These are phyloP conservation scores for Trichosporon sp. DNA, from an alignment of 1,284 basidiomycete species.

Conservation along the genomic window DNA sequence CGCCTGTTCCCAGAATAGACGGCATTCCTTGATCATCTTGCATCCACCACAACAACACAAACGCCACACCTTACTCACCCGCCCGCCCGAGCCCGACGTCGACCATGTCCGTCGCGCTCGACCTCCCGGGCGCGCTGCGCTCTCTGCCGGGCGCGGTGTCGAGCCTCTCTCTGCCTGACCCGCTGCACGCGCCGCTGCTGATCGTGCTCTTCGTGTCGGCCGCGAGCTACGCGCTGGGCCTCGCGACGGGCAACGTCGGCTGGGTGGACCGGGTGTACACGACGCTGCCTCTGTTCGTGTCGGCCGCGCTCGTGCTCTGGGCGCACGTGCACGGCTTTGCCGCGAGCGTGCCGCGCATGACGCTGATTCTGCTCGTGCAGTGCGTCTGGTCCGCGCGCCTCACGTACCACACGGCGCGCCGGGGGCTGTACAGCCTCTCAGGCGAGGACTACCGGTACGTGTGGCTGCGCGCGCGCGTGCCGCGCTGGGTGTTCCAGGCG, in stretches of 20 bases:
- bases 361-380: conserved; percentile 65
- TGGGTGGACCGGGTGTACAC: conserved; percentile 68
- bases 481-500: conserved; percentile 65
- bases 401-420: conserved; percentile 74
- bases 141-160: background rate
- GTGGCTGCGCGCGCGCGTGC: conserved; percentile 64
- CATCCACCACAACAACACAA: background rate
- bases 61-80: background rate
- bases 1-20: background rate
- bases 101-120: background rate
- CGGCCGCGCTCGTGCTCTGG: conserved; percentile 61
- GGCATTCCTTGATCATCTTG: too few relatives aligned
- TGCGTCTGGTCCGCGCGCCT: conserved; percentile 64
- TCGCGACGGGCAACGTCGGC: conserved; percentile 70
- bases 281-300: conserved; percentile 72
- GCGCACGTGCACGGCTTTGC: conserved; percentile 56
- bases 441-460: conserved; percentile 88
- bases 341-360: conserved; percentile 58
- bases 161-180: conserved; percentile 14
- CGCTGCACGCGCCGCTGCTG: conserved; percentile 33
- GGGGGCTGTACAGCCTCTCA: conserved; percentile 68
- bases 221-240: conserved; percentile 31
- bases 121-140: background rate
- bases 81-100: background rate
- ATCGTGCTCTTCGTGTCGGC: conserved; percentile 29